Evolutionary conservation across 495 filamentous ascomycete species (phyloP), one percentile per base, ranked within the genome.

Genomic region (Penicillium bialowiezense): DNA sequence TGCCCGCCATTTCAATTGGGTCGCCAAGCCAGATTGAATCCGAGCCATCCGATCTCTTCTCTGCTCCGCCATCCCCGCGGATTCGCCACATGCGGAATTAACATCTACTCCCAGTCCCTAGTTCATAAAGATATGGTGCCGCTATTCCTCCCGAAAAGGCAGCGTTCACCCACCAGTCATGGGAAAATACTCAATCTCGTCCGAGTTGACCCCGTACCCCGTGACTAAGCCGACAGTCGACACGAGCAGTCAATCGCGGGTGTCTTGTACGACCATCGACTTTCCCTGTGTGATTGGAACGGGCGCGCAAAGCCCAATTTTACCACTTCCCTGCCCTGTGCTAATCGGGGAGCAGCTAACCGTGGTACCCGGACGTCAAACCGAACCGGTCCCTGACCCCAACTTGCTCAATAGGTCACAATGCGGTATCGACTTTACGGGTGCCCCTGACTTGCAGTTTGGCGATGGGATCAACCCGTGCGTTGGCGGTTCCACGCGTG

Each of bases 1-100:
- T 31, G 3, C 33, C 5, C 3, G 15, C 9, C 5, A 23, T 33
- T 33, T 44, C 12, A 14, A 33, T 32, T 44, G 26, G 29, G 8
- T 10, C 26, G 26, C 29, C 36, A 39, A 13, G 41, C n/a, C 4
- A 7, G 33, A n/a, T n/a, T n/a, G n/a, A n/a, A n/a, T n/a, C n/a
- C n/a, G n/a, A n/a, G n/a, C n/a, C n/a, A n/a, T n/a, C 36, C 12
- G 3, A 14, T 37, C 21, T 15, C 34, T 12, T 39, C 38, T 8
- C 23, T 26, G 23, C 44, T 47, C 33, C 33, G 44, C 20, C 34
- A 29, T 37, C 7, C 34, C 44, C 44, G 35, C 18, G 34, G 3
- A 32, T 51, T 44, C 14, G 48, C 48, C 48, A 51, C 39, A 15
- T 32, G 38, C 29, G 17, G 40, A 37, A 32, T 36, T 14, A 19